Percentiles rank a stretch among this genome's conserved stretches.
Evolutionary conservation across 768 basidiomycete species (phyloP).

Genomic region (Tylopilus felleus): DNA sequence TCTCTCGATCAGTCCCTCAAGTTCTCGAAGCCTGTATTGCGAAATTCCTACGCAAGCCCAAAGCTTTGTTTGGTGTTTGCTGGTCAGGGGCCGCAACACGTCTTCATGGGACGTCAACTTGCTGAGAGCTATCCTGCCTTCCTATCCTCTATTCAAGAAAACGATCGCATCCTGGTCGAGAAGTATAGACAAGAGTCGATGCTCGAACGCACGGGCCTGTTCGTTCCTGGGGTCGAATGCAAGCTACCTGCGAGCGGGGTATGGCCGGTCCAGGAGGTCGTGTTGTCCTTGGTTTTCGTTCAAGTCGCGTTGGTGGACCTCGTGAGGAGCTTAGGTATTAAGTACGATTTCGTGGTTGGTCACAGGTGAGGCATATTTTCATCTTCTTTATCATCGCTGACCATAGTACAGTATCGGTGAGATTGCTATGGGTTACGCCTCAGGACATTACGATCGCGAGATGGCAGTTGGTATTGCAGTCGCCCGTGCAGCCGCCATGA

Average conservation of each 20-base stretch:
- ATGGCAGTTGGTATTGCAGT: constrained; percentile 34
- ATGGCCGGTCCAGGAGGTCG: constrained; percentile 34
- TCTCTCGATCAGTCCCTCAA: constrained; percentile 22
- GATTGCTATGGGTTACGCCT: constrained; percentile 37
- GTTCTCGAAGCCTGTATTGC: constrained; percentile 30
- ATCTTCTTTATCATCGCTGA: constrained; percentile 6
- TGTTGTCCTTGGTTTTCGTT: constrained; percentile 33
- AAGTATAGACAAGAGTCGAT: constrained; percentile 30
- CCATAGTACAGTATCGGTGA: constrained; percentile 28
- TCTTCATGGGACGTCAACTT: constrained; percentile 36
- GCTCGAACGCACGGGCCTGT: constrained; percentile 33
- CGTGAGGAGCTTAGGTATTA: constrained; percentile 30
- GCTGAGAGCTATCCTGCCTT: constrained; percentile 32
- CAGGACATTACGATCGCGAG: constrained; percentile 35
- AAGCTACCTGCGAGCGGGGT: constrained; percentile 22
- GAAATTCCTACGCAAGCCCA: constrained; percentile 20
- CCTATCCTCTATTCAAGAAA: constrained; percentile 29
- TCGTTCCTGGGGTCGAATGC: constrained; percentile 27
- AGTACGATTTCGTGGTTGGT: constrained; percentile 34
- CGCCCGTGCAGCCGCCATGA: constrained; percentile 37
- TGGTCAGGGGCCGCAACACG: constrained; percentile 36
- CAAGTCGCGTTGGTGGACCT: constrained; percentile 35
- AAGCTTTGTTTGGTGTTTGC: constrained; percentile 36
- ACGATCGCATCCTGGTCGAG: constrained; percentile 32
- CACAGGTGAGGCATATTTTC: constrained; percentile 24